Evolutionary conservation across 1,139 yeast species (phyloP).

Genomic region (Torulaspora globosa): DNA sequence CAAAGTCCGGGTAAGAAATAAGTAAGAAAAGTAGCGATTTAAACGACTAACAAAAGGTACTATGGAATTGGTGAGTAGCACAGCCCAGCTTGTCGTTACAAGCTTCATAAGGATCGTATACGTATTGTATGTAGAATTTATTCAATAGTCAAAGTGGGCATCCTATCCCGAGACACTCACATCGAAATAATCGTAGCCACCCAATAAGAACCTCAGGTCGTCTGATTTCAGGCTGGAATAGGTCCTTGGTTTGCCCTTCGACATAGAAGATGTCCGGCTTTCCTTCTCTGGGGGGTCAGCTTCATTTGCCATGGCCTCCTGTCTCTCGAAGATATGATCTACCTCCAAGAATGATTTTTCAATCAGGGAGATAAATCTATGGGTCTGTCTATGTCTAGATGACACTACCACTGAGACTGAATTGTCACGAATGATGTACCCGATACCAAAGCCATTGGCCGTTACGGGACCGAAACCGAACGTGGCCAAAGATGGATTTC

Average conservation of each 20-base stretch:
- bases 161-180: conserved; percentile 32
- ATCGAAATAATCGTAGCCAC: conserved; percentile 36
- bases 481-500: conserved; percentile 79
- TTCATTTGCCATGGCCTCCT: conserved; percentile 4
- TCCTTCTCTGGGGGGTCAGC: background rate
- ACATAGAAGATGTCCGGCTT: conserved; percentile 2
- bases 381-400: conserved; percentile 87
- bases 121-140: background rate
- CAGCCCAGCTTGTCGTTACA: background rate
- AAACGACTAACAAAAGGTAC: background rate
- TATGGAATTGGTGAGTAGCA: background rate
- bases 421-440: conserved; percentile 82
- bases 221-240: conserved; percentile 23
- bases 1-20: background rate
- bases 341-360: conserved; percentile 33
- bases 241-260: conserved; percentile 8
- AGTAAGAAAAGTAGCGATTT: background rate
- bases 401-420: conserved; percentile 82
- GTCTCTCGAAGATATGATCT: conserved; percentile 28
- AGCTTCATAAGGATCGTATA: conserved; percentile 1
- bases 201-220: conserved; percentile 27
- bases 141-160: background rate
- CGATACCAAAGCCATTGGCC: conserved; percentile 87
- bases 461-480: conserved; percentile 94
- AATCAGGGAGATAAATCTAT: conserved; percentile 53